A percentile compares a stretch with the other conserved stretches of the same genome.
These are phyloP conservation scores for Pseudonitzschia multiseries DNA, from an alignment of 108 stramenopile species.

Conservation along the genomic window DNA sequence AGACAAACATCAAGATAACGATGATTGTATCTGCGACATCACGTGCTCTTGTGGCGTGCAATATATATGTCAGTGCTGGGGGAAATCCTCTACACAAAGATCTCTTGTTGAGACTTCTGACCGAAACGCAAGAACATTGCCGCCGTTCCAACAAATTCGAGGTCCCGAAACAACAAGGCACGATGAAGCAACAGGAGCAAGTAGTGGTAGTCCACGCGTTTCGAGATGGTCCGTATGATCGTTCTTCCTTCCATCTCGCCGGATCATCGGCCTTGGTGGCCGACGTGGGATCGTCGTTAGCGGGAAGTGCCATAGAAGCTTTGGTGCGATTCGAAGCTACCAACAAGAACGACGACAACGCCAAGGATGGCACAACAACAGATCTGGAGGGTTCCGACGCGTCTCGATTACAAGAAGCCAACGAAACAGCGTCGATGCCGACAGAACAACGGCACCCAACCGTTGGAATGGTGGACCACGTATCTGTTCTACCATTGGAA, in stretches of 20 bases:
- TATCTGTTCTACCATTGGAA: slow-evolving; percentile 69
- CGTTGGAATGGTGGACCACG: slow-evolving; percentile 84
- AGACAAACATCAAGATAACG: too few relatives aligned
- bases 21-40: too few relatives aligned
- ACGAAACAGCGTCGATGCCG: too few relatives aligned
- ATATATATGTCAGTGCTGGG: slow-evolving; percentile 77
- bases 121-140: slow-evolving; percentile 58
- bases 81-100: slow-evolving; percentile 25
- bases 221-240: slow-evolving; percentile 72
- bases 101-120: slow-evolving; percentile 45
- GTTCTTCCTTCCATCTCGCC: slow-evolving; percentile 86
- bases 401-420: too few relatives aligned
- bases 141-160: not conserved
- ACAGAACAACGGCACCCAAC: slow-evolving; percentile 52
- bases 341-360: too few relatives aligned
- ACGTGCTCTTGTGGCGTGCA: slow-evolving; percentile 60
- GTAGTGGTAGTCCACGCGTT: slow-evolving; percentile 75
- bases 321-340: slow-evolving; percentile 7
- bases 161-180: slow-evolving; percentile 7
- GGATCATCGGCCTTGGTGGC: slow-evolving; percentile 49
- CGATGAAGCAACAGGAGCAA: not conserved
- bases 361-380: not conserved
- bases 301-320: slow-evolving; percentile 19
- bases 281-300: slow-evolving; percentile 48
- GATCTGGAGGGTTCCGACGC: too few relatives aligned